Base-by-base conservation (phyloP, 495 filamentous ascomycete species). In the Podospora australis region DNA sequence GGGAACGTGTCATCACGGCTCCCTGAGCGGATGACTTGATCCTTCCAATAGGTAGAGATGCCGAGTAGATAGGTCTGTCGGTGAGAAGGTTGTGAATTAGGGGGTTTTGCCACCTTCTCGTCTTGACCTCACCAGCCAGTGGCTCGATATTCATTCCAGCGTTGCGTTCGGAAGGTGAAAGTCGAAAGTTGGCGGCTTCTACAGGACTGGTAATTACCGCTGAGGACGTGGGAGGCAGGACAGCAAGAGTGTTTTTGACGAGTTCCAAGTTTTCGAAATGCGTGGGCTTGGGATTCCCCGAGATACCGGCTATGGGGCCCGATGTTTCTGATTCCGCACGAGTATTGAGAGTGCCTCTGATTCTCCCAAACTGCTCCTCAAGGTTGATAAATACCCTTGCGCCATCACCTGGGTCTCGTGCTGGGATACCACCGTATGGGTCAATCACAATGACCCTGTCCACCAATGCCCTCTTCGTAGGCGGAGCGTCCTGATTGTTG, bases 11-110 rank as follows among this genome's bases (percentile, higher is more conserved):
- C 10, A 4, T 53, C 36, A 16, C 22, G 20, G 35, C 28, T 25
- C 44, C 20, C 59, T 49, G 16, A 2, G 21, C 57, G 38, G 9
- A 58, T 26, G 66, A 65, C 16, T 71, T 70, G 23, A 74, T 64
- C 17, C 83, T 77, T 39, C 79, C 76, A 3, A 79, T 67, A 0
- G 92, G 92, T 1, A 99, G 73, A 0, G 92, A 99, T 1, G 92
- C 89, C 8, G 90, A 96, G 50, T 88, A 82, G 17, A 87, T 72
- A 1, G 92, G 92, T 60, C 95, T 91, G 66, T 99, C 90, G 13
- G 92, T 99, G 14, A 99, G 78, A 6, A 97, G 83, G 56, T 94
- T 97, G 66, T 97, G 92, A 46, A 99, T 96, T 9, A 99, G 75
- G 1, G 90, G 89, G 59, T 99, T 97, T 53, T 86, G 81, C 60